Evolutionary conservation across 495 filamentous ascomycete genomes (phyloP).

Genomic region (Glutinoglossum americanum): DNA sequence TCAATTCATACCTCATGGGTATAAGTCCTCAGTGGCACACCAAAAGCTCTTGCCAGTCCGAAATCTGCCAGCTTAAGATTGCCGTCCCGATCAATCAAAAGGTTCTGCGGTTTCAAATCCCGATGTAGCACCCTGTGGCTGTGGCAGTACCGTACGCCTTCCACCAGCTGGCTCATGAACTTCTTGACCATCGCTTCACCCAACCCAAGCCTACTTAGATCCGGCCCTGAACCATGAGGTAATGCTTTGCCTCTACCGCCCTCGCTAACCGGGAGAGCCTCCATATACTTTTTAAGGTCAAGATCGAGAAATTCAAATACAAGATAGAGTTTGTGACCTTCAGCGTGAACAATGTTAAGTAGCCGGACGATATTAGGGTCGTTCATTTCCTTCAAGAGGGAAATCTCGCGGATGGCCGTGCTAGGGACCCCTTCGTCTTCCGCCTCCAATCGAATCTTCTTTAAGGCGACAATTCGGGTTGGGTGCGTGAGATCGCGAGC

Average conservation of each 20-base stretch:
- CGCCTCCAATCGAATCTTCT: conserved; percentile 94
- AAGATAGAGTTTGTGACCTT: conserved; percentile 89
- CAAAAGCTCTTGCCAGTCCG: conserved; percentile 86
- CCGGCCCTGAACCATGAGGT: conserved; percentile 52
- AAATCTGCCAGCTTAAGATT: conserved; percentile 98
- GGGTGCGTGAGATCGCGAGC: conserved; percentile 58
- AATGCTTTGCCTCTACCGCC: conserved; percentile 77
- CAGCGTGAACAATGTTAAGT: conserved; percentile 87
- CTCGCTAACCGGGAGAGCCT: conserved; percentile 75
- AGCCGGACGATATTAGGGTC: conserved; percentile 87
- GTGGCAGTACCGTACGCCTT: conserved; percentile 88
- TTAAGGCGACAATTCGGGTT: conserved; percentile 76
- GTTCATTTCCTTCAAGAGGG: conserved; percentile 88
- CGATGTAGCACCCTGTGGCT: conserved; percentile 85
- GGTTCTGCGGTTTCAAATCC: conserved; percentile 94
- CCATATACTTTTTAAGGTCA: conserved; percentile 98
- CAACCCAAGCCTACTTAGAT: conserved; percentile 49
- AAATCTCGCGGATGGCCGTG: conserved; percentile 93
- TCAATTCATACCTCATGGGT: conserved; percentile 57
- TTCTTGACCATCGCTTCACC: conserved; percentile 87
- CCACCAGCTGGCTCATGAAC: conserved; percentile 87
- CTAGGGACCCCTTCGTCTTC: conserved; percentile 94
- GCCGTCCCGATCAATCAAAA: conserved; percentile 84
- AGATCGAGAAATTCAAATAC: conserved; percentile 89
- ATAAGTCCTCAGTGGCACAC: conserved; percentile 87